Base-by-base conservation (phyloP, 495 filamentous ascomycete species). In the Amniculicola lignicola region DNA sequence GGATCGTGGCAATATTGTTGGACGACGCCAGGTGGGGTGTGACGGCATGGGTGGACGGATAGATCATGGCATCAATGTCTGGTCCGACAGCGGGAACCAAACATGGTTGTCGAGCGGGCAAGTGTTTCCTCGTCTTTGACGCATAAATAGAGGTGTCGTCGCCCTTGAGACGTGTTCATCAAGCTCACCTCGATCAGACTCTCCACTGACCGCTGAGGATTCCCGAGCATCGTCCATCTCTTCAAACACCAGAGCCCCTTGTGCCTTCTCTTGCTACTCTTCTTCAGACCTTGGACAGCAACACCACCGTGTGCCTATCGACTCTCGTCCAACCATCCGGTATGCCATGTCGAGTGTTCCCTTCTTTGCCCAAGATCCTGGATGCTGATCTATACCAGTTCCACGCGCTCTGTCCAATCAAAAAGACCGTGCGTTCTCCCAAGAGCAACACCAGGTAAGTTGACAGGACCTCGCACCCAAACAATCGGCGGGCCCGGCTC, bases 1-100 rank as follows among this genome's bases (percentile, higher is more conserved):
- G 58, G 56, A 64, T 64, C 49, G 56, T 58, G 39, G 64, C 64
- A 19, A 61, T 67, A 58, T 62, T 28, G 64, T 67, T 67, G 64
- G 64, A 61, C 47, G 47, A 42, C 28, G 47, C 25, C 18, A 42
- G 54, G 61, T 62, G 64, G 64, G 61, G 61, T 64, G 28, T 52
- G n/a, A 67, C 50, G 45, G 62, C 51, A 45, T 57, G 39, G 60
- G 52, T 33, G 42, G 55, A 62, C 51, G 51, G 63, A 59, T 45
- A 43, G 59, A 35, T 48, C 47, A 59, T 55, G 56, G 56, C 38
- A 51, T 49, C 55, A 45, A 53, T 59, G 51, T 56, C 19, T 59
- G 59, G 54, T 59, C 54, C 41, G 54, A 44, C 31, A 37, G 50
- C 54, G 42, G 44, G 35, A 54, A 23, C 63, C 43, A 66, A 42